Base-by-base conservation (phyloP, 768 basidiomycete genomes). In the Boletus bicolor region DNA sequence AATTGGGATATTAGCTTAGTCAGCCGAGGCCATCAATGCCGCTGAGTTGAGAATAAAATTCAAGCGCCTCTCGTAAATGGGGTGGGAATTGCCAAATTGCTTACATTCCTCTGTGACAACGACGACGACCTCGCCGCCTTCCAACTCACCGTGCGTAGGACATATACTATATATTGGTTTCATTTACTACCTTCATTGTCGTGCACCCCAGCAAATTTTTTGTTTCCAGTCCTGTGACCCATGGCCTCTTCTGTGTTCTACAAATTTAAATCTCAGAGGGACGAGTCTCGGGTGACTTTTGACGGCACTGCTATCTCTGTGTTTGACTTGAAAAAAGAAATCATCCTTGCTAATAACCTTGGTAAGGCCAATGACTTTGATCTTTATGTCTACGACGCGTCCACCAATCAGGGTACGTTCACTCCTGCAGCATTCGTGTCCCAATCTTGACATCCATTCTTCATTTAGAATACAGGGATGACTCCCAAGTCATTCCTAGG, bases 221-320 rank as follows among this genome's bases (percentile, higher is more conserved):
- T 53, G 39, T 49, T 45, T 49, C 44, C 51, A 45, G 54, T 55
- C 41, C 42, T 63, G 57, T 61, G 50, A 32, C 32, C 52, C 59
- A 89, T 89, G 91, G 84, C 91, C 67, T 96, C 94, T 68, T 93
- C 92, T 75, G 93, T 98, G 71, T 97, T 93, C 77, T 98, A 96
- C 86, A 90, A 89, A 77, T 99, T 97, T 87, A 91, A 86, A 73
- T 93, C 93, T 63, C 88, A 92, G 72, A 91, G 82, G 77, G 87
- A 91, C 77, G 96, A 98, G 75, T 94, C 93, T 55, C 81, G 93
- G 70, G 86, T 99, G 73, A 87, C 92, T 51, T 98, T 99, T 79
- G 96, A 99, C 71, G 97, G 97, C 68, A 98, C 96, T 63, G 93
- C 93, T 60, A 98, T 99, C 69, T 94, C 94, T 68, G 93, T 98